Conservation (phyloP, 495 filamentous ascomycete genomes). For the Penicillium ochrochloron region DNA sequence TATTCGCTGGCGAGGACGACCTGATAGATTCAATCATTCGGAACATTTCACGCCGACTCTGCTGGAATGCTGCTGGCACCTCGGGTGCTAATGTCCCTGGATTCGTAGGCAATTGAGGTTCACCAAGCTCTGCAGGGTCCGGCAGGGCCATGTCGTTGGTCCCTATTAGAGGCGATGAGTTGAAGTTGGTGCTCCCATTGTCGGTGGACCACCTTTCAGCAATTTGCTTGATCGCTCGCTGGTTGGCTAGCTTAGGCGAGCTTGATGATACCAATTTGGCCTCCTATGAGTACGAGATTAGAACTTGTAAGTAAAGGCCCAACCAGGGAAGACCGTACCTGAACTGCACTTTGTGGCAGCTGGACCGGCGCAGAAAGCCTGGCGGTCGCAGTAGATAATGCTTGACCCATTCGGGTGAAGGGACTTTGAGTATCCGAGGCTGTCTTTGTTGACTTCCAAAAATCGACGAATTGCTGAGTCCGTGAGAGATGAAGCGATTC, state of each 20-base stretch:
- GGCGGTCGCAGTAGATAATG: background rate
- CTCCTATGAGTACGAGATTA: background rate
- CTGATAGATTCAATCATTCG: conserved; percentile 72
- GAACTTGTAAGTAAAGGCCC: too few relatives aligned
- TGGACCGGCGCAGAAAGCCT: conserved; percentile 3
- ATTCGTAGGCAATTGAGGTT: conserved; percentile 23
- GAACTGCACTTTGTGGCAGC: background rate
- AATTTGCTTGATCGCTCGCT: background rate
- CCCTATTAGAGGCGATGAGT: conserved; percentile 37
- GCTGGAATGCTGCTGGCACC: conserved; percentile 24
- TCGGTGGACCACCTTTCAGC: background rate
- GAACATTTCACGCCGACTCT: conserved; percentile 63
- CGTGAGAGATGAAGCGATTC: conserved; percentile 56
- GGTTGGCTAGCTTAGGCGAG: background rate
- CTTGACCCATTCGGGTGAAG: conserved; percentile 46
- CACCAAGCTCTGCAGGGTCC: conserved; percentile 15
- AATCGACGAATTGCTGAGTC: conserved; percentile 55
- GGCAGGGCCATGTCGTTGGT: conserved; percentile 7
- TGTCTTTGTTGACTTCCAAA: conserved; percentile 63
- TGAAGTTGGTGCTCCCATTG: conserved; percentile 15
- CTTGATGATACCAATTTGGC: background rate
- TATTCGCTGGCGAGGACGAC: conserved; percentile 57
- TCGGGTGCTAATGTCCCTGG: conserved; percentile 6
- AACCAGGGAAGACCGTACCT: background rate
- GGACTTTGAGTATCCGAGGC: conserved; percentile 49